Percentiles rank a stretch among this genome's conserved stretches.
Evolutionary conservation across 1,284 basidiomycete genomes (phyloP).

Genomic region (Sutorius eximius): DNA sequence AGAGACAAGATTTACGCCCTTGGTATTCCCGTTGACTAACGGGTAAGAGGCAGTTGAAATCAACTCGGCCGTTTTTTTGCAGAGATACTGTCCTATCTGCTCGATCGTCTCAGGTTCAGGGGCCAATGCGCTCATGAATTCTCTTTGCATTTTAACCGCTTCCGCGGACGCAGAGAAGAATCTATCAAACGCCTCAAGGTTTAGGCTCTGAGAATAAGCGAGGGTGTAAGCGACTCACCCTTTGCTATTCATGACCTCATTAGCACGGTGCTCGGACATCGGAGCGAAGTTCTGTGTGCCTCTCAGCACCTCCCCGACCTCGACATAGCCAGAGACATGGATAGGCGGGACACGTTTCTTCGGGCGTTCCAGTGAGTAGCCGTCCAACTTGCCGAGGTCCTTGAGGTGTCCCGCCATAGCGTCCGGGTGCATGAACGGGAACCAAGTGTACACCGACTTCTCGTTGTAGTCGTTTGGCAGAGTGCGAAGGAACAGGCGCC

Average conservation of each 20-base stretch:
- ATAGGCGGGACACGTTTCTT: conserved; percentile 26
- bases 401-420: conserved; percentile 61
- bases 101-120: conserved; percentile 45
- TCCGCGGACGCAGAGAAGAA: conserved; percentile 59
- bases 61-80: conserved; percentile 55
- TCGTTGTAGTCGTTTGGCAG: conserved; percentile 69
- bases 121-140: conserved; percentile 49
- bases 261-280: conserved; percentile 50
- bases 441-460: conserved; percentile 79
- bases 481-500: conserved; percentile 71
- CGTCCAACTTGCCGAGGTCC: conserved; percentile 51
- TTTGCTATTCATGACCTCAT: conserved; percentile 51
- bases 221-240: conserved; percentile 45
- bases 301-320: conserved; percentile 53
- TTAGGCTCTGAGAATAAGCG: not conserved
- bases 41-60: conserved; percentile 54
- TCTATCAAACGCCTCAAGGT: conserved; percentile 20
- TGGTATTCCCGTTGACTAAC: conserved; percentile 49
- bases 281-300: conserved; percentile 46
- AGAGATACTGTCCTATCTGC: conserved; percentile 61
- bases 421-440: conserved; percentile 79
- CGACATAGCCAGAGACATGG: conserved; percentile 48
- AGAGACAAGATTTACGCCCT: conserved; percentile 65
- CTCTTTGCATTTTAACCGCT: conserved; percentile 47
- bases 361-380: conserved; percentile 57